Percentiles rank a stretch among this genome's conserved stretches.
Conservation (phyloP, 2,329 filamentous ascomycete genomes). For the Acarospora socialis region DNA sequence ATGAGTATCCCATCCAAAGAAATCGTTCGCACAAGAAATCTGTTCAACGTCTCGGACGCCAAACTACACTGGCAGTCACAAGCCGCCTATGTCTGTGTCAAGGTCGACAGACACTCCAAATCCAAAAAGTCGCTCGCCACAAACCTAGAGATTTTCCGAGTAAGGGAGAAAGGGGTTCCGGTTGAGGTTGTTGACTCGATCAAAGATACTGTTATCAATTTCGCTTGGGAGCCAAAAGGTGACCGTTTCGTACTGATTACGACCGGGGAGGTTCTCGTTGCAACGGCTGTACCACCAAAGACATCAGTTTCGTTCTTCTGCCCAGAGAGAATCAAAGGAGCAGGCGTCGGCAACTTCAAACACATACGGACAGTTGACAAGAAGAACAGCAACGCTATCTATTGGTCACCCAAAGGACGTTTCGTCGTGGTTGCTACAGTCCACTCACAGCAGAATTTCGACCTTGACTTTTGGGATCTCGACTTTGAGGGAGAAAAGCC, state of each 20-base stretch:
- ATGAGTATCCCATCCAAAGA: conserved; percentile 96
- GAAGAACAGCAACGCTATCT: conserved; percentile 99
- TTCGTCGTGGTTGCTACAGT: conserved; percentile 93
- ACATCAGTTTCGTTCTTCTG: conserved; percentile 93
- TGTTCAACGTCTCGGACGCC: conserved; percentile 94
- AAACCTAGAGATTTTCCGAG: conserved; percentile 94
- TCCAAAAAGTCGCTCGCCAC: conserved; percentile 97
- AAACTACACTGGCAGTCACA: conserved; percentile 99
- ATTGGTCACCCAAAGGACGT: conserved; percentile 92
- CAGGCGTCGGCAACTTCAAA: conserved; percentile 81
- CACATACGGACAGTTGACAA: conserved; percentile 90
- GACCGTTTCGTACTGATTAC: conserved; percentile 96
- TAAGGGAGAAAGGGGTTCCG: conserved; percentile 93
- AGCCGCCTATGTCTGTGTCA: conserved; percentile 85
- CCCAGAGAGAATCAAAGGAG: conserved; percentile 81
- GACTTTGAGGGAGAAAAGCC: conserved; percentile 97
- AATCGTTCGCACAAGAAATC: conserved; percentile 82
- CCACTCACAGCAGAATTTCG: conserved; percentile 80
- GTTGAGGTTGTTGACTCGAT: conserved; percentile 96
- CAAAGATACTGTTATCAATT: conserved; percentile 98
- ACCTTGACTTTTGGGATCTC: conserved; percentile 94
- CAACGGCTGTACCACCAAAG: conserved; percentile 77
- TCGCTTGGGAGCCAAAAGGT: conserved; percentile 97
- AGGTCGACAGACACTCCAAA: conserved; percentile 97
- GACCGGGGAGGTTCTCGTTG: conserved; percentile 65